These are phyloP conservation scores for Quercus engelmannii DNA, from an alignment of 306 rosid species.

Conservation along the genomic window DNA sequence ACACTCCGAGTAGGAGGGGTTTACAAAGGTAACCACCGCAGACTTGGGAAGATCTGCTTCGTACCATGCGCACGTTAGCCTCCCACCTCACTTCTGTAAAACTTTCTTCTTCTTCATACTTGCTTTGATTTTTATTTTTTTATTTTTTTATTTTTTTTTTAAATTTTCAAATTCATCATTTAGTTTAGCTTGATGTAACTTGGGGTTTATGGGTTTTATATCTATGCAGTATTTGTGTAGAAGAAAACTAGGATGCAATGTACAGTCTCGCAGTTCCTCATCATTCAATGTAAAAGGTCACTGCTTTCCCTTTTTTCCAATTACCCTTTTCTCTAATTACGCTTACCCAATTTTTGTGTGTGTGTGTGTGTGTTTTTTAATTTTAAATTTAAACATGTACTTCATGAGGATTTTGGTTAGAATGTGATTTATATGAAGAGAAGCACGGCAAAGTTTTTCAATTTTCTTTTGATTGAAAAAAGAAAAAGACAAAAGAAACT, in stretches of 20 bases:
- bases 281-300: slow-evolving; percentile 48
- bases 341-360: no score
- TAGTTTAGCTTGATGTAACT: neutral
- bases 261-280: slow-evolving; percentile 51
- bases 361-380: no score
- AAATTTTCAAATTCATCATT: neutral
- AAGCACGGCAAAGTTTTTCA: neutral
- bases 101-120: neutral
- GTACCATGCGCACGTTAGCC: slow-evolving; percentile 57
- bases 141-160: no score
- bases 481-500: neutral
- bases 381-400: no score
- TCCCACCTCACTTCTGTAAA: slow-evolving; percentile 48
- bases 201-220: neutral
- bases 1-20: no score
- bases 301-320: neutral
- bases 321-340: neutral
- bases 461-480: neutral
- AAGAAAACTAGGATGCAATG: slow-evolving; percentile 36
- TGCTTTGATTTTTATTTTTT: neutral
- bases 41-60: neutral
- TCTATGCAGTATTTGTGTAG: slow-evolving; percentile 52
- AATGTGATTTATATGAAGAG: neutral
- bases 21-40: neutral
- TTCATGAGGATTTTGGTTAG: neutral